These are phyloP conservation scores for Castanea mollissima DNA, from an alignment of 306 rosid genomes.

Conservation along the genomic window DNA sequence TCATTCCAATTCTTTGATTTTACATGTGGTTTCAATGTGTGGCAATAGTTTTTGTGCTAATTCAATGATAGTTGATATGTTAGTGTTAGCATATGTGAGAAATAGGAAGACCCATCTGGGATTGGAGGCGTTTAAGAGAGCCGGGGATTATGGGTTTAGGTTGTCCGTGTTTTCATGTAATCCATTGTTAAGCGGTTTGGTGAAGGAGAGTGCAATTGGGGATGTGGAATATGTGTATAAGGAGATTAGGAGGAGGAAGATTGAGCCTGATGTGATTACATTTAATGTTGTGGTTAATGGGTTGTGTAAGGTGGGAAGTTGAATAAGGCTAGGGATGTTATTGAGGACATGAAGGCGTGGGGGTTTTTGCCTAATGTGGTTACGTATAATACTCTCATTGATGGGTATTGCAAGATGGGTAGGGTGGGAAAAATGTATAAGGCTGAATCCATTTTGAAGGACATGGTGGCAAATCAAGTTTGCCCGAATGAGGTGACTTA, in stretches of 20 bases:
- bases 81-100: slow-evolving; percentile 57
- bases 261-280: slow-evolving; percentile 53
- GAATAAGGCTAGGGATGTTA: slow-evolving; percentile 65
- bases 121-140: slow-evolving; percentile 56
- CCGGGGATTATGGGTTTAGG: slow-evolving; percentile 60
- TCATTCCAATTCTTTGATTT: slow-evolving; percentile 49
- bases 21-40: slow-evolving; percentile 40
- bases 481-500: slow-evolving; percentile 53
- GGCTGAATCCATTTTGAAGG: slow-evolving; percentile 72
- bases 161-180: slow-evolving; percentile 56
- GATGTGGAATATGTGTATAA: slow-evolving; percentile 50
- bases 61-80: slow-evolving; percentile 52
- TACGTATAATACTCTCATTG: slow-evolving; percentile 68
- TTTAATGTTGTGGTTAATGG: slow-evolving; percentile 69
- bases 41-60: slow-evolving; percentile 31
- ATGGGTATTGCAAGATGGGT: slow-evolving; percentile 72
- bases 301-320: slow-evolving; percentile 83
- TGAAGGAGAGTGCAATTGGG: slow-evolving; percentile 47
- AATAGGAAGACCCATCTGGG: slow-evolving; percentile 40
- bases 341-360: slow-evolving; percentile 78
- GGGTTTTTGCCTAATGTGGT: slow-evolving; percentile 61
- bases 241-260: slow-evolving; percentile 63
- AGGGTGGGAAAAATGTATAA: slow-evolving; percentile 72
- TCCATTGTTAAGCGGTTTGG: slow-evolving; percentile 59
- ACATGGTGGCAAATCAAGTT: slow-evolving; percentile 55